These are phyloP conservation scores for Meyerozyma elateridarum DNA, from an alignment of 1,139 yeast species.

Conservation along the genomic window DNA sequence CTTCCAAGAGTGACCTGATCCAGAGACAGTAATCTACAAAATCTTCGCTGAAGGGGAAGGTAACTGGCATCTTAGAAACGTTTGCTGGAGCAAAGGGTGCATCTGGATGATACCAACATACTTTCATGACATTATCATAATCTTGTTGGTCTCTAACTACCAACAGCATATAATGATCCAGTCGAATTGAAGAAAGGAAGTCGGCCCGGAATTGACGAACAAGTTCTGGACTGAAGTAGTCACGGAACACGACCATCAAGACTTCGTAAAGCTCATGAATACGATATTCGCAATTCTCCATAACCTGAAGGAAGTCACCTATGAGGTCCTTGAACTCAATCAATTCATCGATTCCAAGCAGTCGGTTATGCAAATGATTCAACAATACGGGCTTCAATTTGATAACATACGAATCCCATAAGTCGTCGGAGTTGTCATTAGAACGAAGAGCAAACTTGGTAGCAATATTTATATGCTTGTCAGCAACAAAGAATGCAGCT, in stretches of 20 bases:
- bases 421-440: constrained; percentile 60
- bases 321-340: constrained; percentile 47
- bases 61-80: constrained; percentile 50
- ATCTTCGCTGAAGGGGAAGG: constrained; percentile 83
- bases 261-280: constrained; percentile 60
- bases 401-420: constrained; percentile 69
- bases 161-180: constrained; percentile 89
- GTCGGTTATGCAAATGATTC: constrained; percentile 25
- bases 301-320: constrained; percentile 70
- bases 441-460: constrained; percentile 54
- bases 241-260: constrained; percentile 53
- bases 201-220: constrained; percentile 55
- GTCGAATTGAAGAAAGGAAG: constrained; percentile 59
- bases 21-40: constrained; percentile 84
- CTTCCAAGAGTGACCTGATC: constrained; percentile 59
- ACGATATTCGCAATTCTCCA: constrained; percentile 68
- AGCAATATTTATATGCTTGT: constrained; percentile 55
- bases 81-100: constrained; percentile 40
- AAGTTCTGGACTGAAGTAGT: constrained; percentile 53
- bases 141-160: constrained; percentile 55
- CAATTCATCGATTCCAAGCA: constrained; percentile 29
- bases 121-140: constrained; percentile 57
- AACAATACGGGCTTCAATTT: constrained; percentile 54
- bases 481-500: constrained; percentile 74
- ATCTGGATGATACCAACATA: constrained; percentile 67